A percentile compares a stretch with the other conserved stretches of the same genome.
Conservation (phyloP, 305 asterid species). For the Solanum chacoense region DNA sequence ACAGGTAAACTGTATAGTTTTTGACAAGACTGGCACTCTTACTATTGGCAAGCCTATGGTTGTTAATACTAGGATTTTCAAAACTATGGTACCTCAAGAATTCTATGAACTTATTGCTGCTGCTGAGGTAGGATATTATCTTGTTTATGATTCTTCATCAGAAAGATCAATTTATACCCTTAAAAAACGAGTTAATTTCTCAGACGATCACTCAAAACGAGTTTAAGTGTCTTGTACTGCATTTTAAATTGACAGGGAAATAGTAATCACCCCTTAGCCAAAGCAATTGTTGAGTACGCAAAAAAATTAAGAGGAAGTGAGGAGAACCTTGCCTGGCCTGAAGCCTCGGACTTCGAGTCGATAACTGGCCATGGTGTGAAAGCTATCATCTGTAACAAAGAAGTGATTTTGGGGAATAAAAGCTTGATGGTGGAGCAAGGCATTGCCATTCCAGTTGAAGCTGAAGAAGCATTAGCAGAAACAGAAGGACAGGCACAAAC, state of each 20-base stretch:
- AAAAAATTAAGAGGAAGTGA: constrained; percentile 30
- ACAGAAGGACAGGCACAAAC: constrained; percentile 46
- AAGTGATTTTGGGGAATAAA: constrained; percentile 61
- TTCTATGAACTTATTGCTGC: constrained; percentile 36
- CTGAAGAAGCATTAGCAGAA: constrained; percentile 41
- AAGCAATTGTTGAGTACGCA: constrained; percentile 50
- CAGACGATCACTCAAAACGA: neutral
- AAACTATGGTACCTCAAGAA: constrained; percentile 18
- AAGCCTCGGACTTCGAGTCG: constrained; percentile 39
- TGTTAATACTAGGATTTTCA: constrained; percentile 25
- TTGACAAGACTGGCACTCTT: constrained; percentile 62
- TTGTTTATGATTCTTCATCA: neutral
- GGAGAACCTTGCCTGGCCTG: constrained; percentile 34
- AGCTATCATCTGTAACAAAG: constrained; percentile 42
- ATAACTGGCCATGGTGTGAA: constrained; percentile 69
- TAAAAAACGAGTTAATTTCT: neutral
- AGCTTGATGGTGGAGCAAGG: constrained; percentile 37
- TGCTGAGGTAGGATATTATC: constrained; percentile 31
- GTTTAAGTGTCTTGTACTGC: neutral
- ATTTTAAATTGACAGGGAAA: constrained; percentile 33
- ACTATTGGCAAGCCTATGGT: constrained; percentile 51
- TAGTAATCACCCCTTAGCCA: constrained; percentile 79
- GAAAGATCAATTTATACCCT: neutral
- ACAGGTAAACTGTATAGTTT: constrained; percentile 50
- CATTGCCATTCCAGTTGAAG: constrained; percentile 28